phyloP scores from a whole-genome alignment of 2,329 filamentous ascomycete genomes.

The Xylaria sp. region DNA sequence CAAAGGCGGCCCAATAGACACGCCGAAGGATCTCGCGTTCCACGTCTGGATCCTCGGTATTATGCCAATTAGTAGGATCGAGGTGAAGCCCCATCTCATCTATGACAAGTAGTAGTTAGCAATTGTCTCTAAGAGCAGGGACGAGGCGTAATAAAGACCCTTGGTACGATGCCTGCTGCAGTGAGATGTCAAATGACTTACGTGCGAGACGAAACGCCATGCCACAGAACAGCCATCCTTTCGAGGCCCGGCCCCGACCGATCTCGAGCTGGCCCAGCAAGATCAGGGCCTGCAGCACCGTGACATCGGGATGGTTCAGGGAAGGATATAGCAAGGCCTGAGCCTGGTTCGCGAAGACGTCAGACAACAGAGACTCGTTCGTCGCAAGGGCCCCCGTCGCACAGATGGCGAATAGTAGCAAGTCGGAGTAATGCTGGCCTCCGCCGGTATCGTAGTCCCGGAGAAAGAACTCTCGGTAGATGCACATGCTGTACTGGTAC shows the following conservation, averaged over 20 bases:
- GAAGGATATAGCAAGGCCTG: slow-evolving; percentile 58
- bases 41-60: slow-evolving; percentile 52
- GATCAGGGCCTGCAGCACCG: slow-evolving; percentile 58
- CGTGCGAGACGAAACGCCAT: slow-evolving; percentile 63
- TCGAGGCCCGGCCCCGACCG: slow-evolving; percentile 59
- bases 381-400: slow-evolving; percentile 61
- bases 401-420: slow-evolving; percentile 61
- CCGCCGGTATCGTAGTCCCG: slow-evolving; percentile 60
- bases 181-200: slow-evolving; percentile 21
- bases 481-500: slow-evolving; percentile 62
- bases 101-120: slow-evolving; percentile 15
- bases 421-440: slow-evolving; percentile 62
- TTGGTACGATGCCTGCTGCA: no score
- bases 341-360: slow-evolving; percentile 58
- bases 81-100: slow-evolving; percentile 64
- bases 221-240: slow-evolving; percentile 63
- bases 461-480: slow-evolving; percentile 63
- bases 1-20: slow-evolving; percentile 63
- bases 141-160: background rate
- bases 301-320: slow-evolving; percentile 60
- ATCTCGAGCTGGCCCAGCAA: slow-evolving; percentile 61
- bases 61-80: slow-evolving; percentile 62
- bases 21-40: slow-evolving; percentile 62
- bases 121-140: background rate
- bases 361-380: slow-evolving; percentile 54